Base-by-base conservation (phyloP, 139 green algal species). In the Microglena sp. region DNA sequence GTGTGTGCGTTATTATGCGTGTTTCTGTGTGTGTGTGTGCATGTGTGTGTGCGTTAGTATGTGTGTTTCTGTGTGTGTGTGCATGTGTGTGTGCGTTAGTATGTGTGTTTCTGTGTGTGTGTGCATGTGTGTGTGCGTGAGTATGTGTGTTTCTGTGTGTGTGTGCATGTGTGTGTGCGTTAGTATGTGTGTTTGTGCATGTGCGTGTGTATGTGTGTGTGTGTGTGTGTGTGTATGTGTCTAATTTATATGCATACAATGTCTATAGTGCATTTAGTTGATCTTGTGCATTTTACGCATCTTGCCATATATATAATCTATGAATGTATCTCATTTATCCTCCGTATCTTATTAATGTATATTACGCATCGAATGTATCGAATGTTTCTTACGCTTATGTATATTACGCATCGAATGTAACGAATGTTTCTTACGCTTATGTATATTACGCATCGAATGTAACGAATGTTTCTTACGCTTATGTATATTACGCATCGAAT, bases 1-100 rank as follows among this genome's bases (percentile, higher is more conserved):
- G 72, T 90, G 15, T 50, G 40, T 11, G 40, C 15, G 15, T 50
- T 18, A 50, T 18, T 24, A 18, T 50, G 15, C 50, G 5, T 2
- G 5, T 34, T 71, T 56, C 28, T 54, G 31, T 28, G 24, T 18
- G 53, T 18, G 18, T 18, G 18, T 18, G 18, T 53, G 43, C 21
- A 24, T 53, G 18, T 18, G 43, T 18, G 18, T 24, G 18, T 53
- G 18, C 18, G 43, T 18, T 18, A 24, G 18, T 53, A 53, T 24
- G 43, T 53, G 18, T 24, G 43, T 18, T 53, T 53, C 18, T 53
- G 18, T 53, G 18, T 18, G 43, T 18, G 18, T 53, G 43, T 53
- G 18, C 21, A 18, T 24, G 18, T 53, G 18, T 24, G 18, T 24
- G 18, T 53, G 18, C 43, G 43, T 24, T 53, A 53, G 18, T 53